Percentiles rank a stretch among this genome's conserved stretches.
These are phyloP conservation scores for Tetrapisispora namnaoensis DNA, from an alignment of 805 yeast species.

Conservation along the genomic window DNA sequence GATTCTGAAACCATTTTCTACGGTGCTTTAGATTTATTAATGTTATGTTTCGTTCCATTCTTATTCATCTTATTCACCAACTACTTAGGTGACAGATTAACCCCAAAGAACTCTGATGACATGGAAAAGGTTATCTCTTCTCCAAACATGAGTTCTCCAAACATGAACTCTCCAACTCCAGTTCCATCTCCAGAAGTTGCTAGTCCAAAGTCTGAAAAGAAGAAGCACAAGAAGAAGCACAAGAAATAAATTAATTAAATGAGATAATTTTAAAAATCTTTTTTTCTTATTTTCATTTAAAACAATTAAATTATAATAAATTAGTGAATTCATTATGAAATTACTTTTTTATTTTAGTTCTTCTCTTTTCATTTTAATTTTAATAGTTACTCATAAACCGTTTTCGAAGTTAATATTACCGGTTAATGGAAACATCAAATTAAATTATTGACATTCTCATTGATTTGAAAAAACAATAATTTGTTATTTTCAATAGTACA, in stretches of 20 bases:
- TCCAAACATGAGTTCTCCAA: constrained; percentile 4
- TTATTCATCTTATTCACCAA: constrained; percentile 17
- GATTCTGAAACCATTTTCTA: constrained; percentile 51
- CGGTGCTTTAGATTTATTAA: constrained; percentile 45
- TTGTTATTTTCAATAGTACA: background rate
- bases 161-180: constrained; percentile 3
- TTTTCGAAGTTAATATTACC: background rate
- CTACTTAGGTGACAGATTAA: constrained; percentile 18
- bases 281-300: background rate
- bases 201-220: constrained; percentile 4
- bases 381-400: background rate
- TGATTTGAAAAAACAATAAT: background rate
- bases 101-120: constrained; percentile 5
- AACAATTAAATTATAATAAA: background rate
- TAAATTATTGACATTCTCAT: background rate
- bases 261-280: background rate
- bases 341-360: background rate
- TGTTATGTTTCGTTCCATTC: constrained; percentile 30
- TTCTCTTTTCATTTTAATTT: background rate
- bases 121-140: constrained; percentile 31
- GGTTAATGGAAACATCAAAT: background rate
- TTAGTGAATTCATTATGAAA: background rate
- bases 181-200: constrained; percentile 12
- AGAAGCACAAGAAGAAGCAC: constrained; percentile 6
- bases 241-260: background rate